Conservation (phyloP, 345 rosid species). For the Diplotaxis tenuifolia region DNA sequence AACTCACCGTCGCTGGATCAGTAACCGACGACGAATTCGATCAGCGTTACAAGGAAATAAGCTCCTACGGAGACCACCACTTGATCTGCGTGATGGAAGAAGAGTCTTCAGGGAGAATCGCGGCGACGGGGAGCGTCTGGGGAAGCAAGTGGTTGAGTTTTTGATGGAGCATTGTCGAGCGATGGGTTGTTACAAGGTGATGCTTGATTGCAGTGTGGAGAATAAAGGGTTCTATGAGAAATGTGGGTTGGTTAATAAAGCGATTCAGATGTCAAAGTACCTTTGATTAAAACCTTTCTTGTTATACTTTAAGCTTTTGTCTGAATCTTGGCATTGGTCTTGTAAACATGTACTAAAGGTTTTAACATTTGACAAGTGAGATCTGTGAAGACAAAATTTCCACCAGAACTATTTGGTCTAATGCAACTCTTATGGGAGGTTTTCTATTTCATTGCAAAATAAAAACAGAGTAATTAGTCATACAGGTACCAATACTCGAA, state of each 20-base stretch:
- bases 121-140: slow-evolving; percentile 69
- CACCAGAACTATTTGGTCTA: too few relatives aligned
- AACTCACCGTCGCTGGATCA: slow-evolving; percentile 55
- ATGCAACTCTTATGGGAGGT: too few relatives aligned
- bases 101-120: slow-evolving; percentile 44
- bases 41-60: slow-evolving; percentile 59
- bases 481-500: too few relatives aligned
- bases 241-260: slow-evolving; percentile 66
- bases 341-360: not conserved
- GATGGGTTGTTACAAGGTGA: slow-evolving; percentile 79
- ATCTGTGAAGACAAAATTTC: slow-evolving; percentile 30
- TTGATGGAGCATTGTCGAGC: slow-evolving; percentile 57
- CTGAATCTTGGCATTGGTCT: too few relatives aligned
- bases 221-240: slow-evolving; percentile 70
- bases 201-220: slow-evolving; percentile 66
- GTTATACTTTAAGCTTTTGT: too few relatives aligned
- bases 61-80: slow-evolving; percentile 64
- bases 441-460: too few relatives aligned
- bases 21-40: slow-evolving; percentile 71
- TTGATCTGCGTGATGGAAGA: slow-evolving; percentile 85
- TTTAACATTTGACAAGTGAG: not conserved
- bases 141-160: slow-evolving; percentile 60
- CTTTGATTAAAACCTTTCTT: slow-evolving; percentile 47
- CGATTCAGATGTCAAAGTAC: slow-evolving; percentile 70
- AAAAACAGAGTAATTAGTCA: too few relatives aligned